These are phyloP conservation scores for Agaricus sinodeliciosus DNA, from an alignment of 768 basidiomycete genomes.

Conservation along the genomic window DNA sequence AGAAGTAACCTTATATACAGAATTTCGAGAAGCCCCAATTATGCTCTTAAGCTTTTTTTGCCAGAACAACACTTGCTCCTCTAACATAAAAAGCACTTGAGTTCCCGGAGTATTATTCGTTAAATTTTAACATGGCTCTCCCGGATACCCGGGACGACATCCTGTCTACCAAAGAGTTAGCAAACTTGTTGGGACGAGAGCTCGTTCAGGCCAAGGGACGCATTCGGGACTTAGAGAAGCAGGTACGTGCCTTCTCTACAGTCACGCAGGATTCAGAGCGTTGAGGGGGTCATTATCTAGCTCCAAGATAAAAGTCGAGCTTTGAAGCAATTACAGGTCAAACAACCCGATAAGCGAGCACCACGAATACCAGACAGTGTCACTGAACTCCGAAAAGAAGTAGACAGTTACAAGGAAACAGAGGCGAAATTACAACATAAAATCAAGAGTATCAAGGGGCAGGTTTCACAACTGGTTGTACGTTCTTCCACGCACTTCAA, in stretches of 20 bases:
- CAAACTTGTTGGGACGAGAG: conserved; percentile 2
- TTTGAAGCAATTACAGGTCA: neutral
- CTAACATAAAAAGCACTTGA: no score
- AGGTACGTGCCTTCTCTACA: neutral
- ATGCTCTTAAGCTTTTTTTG: no score
- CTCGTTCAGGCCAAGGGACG: neutral
- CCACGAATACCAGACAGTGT: neutral
- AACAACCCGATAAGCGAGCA: neutral
- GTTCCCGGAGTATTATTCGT: no score
- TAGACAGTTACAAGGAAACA: neutral
- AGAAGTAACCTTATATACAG: no score
- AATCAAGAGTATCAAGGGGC: neutral
- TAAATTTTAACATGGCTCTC: neutral
- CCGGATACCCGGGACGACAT: neutral
- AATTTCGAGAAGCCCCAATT: no score
- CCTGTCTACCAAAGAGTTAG: neutral
- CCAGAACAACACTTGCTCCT: no score
- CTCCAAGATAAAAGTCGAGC: neutral
- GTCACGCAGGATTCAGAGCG: neutral
- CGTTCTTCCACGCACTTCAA: neutral
- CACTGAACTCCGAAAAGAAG: neutral
- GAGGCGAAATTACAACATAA: neutral
- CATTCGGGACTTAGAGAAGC: neutral
- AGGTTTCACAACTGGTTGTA: neutral
- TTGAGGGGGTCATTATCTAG: neutral